Evolutionary conservation across 2,329 filamentous ascomycete species (phyloP).

Genomic region (Aureobasidium uvarum): DNA sequence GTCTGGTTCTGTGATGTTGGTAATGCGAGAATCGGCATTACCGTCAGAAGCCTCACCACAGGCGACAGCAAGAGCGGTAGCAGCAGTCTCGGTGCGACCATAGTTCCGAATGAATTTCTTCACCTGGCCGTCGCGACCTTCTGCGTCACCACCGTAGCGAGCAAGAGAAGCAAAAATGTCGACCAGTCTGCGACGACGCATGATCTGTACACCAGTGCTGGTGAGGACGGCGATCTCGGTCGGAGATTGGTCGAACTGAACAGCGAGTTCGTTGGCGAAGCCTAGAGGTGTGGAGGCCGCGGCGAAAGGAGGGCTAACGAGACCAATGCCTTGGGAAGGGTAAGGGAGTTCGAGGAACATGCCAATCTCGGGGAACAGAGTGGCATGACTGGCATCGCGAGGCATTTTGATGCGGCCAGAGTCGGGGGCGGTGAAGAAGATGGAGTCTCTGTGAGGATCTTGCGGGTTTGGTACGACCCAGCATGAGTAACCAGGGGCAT

Average conservation of each 20-base stretch:
- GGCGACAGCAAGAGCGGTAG: slow-evolving; percentile 87
- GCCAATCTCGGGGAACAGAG: slow-evolving; percentile 72
- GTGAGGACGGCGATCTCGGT: slow-evolving; percentile 89
- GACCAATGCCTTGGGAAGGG: slow-evolving; percentile 72
- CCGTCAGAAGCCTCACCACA: slow-evolving; percentile 89
- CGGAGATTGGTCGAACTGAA: slow-evolving; percentile 84
- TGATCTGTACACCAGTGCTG: slow-evolving; percentile 82
- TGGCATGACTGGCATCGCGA: slow-evolving; percentile 34
- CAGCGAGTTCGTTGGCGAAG: slow-evolving; percentile 91
- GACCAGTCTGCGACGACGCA: slow-evolving; percentile 79
- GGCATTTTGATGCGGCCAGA: slow-evolving; percentile 70
- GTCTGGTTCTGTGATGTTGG: slow-evolving; percentile 73
- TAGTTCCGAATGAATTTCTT: slow-evolving; percentile 82
- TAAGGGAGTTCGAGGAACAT: slow-evolving; percentile 75
- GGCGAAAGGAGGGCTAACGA: slow-evolving; percentile 70
- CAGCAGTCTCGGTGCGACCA: slow-evolving; percentile 82
- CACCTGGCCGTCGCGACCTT: slow-evolving; percentile 77
- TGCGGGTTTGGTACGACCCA: slow-evolving; percentile 62
- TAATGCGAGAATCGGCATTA: slow-evolving; percentile 66
- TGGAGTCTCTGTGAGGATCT: slow-evolving; percentile 50
- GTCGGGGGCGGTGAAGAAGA: slow-evolving; percentile 87
- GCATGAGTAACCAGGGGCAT: slow-evolving; percentile 87
- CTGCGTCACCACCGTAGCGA: slow-evolving; percentile 68
- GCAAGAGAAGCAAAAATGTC: slow-evolving; percentile 88
- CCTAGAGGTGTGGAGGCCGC: slow-evolving; percentile 67